Evolutionary conservation across 73 alveolate species (phyloP).

Genomic region (Tetrahymena elliotti): DNA sequence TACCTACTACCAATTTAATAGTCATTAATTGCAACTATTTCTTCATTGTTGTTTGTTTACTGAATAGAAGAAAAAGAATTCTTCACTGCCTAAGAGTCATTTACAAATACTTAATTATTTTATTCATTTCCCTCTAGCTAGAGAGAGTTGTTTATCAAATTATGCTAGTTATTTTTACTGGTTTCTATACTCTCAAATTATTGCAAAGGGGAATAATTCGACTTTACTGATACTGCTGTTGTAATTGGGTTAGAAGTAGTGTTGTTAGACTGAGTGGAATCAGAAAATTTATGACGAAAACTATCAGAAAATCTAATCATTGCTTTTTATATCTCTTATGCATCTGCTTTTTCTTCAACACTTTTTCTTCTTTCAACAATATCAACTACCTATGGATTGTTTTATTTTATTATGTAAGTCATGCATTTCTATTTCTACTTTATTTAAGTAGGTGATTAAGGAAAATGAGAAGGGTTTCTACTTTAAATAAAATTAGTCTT

Average conservation of each 20-base stretch:
- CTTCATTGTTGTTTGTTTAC: background rate
- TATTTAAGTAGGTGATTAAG: background rate
- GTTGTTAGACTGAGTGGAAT: background rate
- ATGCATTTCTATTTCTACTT: background rate
- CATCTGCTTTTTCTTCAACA: background rate
- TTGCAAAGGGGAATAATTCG: background rate
- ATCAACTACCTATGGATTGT: background rate
- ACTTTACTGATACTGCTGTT: background rate
- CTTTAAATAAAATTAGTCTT: background rate
- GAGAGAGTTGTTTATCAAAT: background rate
- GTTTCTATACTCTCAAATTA: background rate
- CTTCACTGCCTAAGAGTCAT: background rate
- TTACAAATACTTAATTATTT: background rate
- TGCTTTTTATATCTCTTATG: background rate
- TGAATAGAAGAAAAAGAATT: background rate
- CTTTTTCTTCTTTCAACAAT: background rate
- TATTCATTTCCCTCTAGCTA: background rate
- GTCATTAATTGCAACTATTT: background rate
- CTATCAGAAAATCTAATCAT: background rate
- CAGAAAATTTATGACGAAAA: background rate
- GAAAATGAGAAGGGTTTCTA: background rate
- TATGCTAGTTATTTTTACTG: background rate
- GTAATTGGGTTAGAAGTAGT: background rate
- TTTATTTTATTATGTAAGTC: background rate
- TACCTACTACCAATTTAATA: background rate